Percentiles rank a stretch among this genome's conserved stretches.
Evolutionary conservation across 768 basidiomycete genomes (phyloP).

Genomic region (Boletus eberwhitei): DNA sequence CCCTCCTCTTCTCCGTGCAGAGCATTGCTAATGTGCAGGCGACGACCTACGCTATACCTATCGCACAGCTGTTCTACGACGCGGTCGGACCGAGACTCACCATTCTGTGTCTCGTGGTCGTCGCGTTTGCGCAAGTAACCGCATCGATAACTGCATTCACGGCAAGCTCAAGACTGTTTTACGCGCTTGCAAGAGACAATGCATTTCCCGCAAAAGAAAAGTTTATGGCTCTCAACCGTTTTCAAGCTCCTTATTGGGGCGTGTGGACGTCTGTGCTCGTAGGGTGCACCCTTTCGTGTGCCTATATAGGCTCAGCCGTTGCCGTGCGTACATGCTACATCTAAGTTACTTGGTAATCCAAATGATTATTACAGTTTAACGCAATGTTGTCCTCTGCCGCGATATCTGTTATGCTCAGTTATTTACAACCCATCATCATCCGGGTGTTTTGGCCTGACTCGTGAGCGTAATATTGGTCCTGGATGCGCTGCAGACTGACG

Average conservation of each 20-base stretch:
- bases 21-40: slow-evolving; percentile 47
- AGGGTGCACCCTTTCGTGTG: slow-evolving; percentile 53
- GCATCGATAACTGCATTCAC: slow-evolving; percentile 58
- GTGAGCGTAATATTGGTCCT: slow-evolving; percentile 26
- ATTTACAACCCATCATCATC: slow-evolving; percentile 55
- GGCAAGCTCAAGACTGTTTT: slow-evolving; percentile 54
- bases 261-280: slow-evolving; percentile 53
- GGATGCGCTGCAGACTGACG: not conserved
- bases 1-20: slow-evolving; percentile 56
- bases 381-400: slow-evolving; percentile 55
- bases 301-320: slow-evolving; percentile 55
- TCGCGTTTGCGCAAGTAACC: slow-evolving; percentile 49
- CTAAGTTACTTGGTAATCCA: not conserved
- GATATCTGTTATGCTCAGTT: slow-evolving; percentile 56
- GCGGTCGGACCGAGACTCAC: slow-evolving; percentile 47
- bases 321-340: slow-evolving; percentile 38
- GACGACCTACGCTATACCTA: slow-evolving; percentile 54
- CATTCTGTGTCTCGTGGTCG: slow-evolving; percentile 48
- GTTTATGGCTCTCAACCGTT: slow-evolving; percentile 51
- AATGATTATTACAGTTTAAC: slow-evolving; percentile 39
- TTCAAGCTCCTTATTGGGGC: slow-evolving; percentile 52
- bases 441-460: slow-evolving; percentile 55
- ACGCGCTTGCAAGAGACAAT: slow-evolving; percentile 53
- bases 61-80: slow-evolving; percentile 56
- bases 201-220: slow-evolving; percentile 44